Base-by-base conservation (phyloP, 768 basidiomycete species). In the Sporobolomyces roseus region DNA sequence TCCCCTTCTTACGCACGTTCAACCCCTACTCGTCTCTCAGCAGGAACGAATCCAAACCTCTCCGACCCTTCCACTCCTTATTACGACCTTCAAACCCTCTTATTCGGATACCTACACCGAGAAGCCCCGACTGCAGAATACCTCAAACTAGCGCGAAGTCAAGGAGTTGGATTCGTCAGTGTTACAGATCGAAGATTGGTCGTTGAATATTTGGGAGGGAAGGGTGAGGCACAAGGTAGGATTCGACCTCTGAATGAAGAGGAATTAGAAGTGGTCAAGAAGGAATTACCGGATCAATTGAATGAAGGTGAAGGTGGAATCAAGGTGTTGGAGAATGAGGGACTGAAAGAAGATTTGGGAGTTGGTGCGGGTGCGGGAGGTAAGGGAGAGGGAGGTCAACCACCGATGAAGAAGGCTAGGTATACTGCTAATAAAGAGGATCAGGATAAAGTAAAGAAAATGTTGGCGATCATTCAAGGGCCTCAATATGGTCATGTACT, bases 131-230 rank as follows among this genome's bases (percentile, higher is more conserved):
- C 86, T 35, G 89, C 88, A 21, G 91, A 93, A 72, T 98, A 98
- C 80, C 86, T 94, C 85, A 88, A 87, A 76, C 87, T 89, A 74
- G 87, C 88, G 3, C 82, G 90, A 62, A 88, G 89, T 75, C 83
- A 83, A 49, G 88, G 90, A 1, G 79, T 92, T 35, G 81, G 85
- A 3, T 85, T 91, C 77, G 90, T 97, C 45, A 87, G 88, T 73
- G 85, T 91, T 38, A 90, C 91, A 4, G 93, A 96, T 79, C 82
- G 93, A 69, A 91, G 89, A 80, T 83, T 82, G 51, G 86, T 94
- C 0, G 85, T 90, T 41, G 92, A 93, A 59, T 97, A 89, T 86
- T 77, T 97, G 50, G 85, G 88, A 74, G 86, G 89, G 41, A 82
- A 80, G 74, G 77, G 78, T 17, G 65, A 77, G 8, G 81, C 83